Percentiles rank a stretch among this genome's conserved stretches.
These are phyloP conservation scores for Podospora fimiseda DNA, from an alignment of 495 filamentous ascomycete genomes.

Conservation along the genomic window DNA sequence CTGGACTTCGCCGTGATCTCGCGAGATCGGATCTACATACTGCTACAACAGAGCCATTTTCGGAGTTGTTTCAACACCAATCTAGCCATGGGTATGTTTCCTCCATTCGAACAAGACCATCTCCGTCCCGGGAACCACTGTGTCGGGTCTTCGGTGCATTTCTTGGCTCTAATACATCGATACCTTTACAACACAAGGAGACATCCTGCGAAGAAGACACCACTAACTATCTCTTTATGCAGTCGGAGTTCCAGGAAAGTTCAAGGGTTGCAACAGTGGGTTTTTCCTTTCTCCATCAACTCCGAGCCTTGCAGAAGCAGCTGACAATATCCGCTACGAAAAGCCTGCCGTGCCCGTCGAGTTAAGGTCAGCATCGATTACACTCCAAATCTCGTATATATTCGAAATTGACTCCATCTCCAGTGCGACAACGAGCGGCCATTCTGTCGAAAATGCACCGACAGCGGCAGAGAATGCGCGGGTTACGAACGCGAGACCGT, in stretches of 20 bases:
- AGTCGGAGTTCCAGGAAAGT: conserved; percentile 43
- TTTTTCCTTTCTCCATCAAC: background rate
- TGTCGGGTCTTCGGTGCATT: background rate
- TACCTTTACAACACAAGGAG: conserved; percentile 1
- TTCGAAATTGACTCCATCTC: background rate
- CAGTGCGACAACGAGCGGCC: conserved; percentile 57
- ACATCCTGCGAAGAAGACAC: conserved; percentile 5
- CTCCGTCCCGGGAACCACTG: background rate
- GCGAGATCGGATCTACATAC: background rate
- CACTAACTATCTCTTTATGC: background rate
- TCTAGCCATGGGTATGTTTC: background rate
- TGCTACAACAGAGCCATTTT: background rate
- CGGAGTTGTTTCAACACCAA: background rate
- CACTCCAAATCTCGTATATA: background rate
- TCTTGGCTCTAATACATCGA: background rate
- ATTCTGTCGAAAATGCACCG: conserved; percentile 56
- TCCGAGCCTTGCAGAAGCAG: background rate
- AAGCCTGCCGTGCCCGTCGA: conserved; percentile 35
- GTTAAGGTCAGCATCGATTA: conserved; percentile 26
- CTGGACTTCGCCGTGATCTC: background rate
- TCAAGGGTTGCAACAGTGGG: conserved; percentile 39
- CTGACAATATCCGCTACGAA: background rate
- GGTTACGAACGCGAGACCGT: conserved; percentile 54
- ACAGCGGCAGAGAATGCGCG: conserved; percentile 56
- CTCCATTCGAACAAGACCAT: background rate